Base-by-base conservation (phyloP, 2,329 filamentous ascomycete genomes). In the Hypoxylon sp. region DNA sequence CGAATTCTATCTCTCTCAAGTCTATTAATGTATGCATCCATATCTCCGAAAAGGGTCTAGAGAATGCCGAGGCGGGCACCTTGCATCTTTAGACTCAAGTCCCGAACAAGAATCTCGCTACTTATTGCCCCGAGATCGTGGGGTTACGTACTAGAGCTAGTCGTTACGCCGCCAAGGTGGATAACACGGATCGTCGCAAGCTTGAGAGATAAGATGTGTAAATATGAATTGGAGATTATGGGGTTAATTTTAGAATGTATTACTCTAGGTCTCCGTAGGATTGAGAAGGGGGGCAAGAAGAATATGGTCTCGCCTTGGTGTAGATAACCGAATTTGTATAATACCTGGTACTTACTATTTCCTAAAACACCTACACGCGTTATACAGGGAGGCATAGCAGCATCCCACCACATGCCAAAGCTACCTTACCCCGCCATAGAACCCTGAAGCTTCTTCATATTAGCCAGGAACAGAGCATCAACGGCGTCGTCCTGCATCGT, bases 121-220 rank as follows among this genome's bases (percentile, higher is more conserved):
- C 19, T 10, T 57, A 68, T 68, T 73, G 60, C 51, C 53, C 71
- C 71, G 71, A 73, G 65, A 68, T 67, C 69, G 71, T 68, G 71
- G 71, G 71, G 71, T 70, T 53, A 30, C 13, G 38, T 46, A 21
- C 17, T 43, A 49, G 51, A 49, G 51, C 51, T 60, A 52, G 45
- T 57, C 45, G 51, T 36, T 36, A 60, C 36, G 51, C 48, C 11
- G 23, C 43, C 45, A 46, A 46, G 49, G 55, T 52, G 32, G 51
- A 45, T 51, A 56, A 21, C 55, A 32, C 17, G 41, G 13, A 17
- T 41, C 13, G 34, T 48, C 58, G 55, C 41, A 38, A 25, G 11
- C 21, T 51, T n/a, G n/a, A 51, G 41, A 38, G 46, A 43, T 58
- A 17, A 30, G 5, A 7, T 30, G 1, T 6, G 28, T 30, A 30